phyloP scores from a whole-genome alignment of 2,329 filamentous ascomycete genomes.

The Camillea tinctor region DNA sequence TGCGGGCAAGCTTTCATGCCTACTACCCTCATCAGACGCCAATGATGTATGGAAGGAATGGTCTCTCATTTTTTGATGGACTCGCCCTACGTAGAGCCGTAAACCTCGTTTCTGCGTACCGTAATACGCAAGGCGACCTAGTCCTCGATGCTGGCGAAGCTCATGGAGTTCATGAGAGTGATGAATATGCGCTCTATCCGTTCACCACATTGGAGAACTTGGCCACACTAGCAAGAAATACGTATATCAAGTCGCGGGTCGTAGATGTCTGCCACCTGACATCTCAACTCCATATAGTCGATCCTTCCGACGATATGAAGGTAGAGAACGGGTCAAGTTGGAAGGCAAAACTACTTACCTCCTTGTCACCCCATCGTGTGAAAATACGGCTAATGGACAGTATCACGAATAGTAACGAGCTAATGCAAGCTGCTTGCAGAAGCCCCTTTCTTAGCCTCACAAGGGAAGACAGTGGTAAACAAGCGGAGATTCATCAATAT shows the following conservation, averaged over 20 bases:
- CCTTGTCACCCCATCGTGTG: not conserved
- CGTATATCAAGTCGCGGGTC: not conserved
- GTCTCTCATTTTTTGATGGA: conserved; percentile 3
- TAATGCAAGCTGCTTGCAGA: not conserved
- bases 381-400: not conserved
- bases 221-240: not conserved
- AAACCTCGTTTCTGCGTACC: not conserved
- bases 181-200: conserved; percentile 1
- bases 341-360: not conserved
- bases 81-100: not conserved
- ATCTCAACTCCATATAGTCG: not conserved
- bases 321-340: conserved; percentile 1
- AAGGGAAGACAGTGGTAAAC: not conserved
- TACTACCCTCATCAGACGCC: conserved; percentile 1
- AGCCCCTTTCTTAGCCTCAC: not conserved
- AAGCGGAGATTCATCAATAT: no score
- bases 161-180: conserved; percentile 2
- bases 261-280: not conserved
- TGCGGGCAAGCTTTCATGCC: conserved; percentile 1
- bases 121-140: not conserved
- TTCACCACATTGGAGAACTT: not conserved
- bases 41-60: conserved; percentile 5
- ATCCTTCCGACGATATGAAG: not conserved
- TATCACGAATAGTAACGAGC: not conserved
- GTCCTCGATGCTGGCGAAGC: conserved; percentile 1